Evolutionary conservation across 2,329 filamentous ascomycete species (phyloP), one percentile per base, ranked within the genome.

Genomic region (Echinosphaeria canescens): DNA sequence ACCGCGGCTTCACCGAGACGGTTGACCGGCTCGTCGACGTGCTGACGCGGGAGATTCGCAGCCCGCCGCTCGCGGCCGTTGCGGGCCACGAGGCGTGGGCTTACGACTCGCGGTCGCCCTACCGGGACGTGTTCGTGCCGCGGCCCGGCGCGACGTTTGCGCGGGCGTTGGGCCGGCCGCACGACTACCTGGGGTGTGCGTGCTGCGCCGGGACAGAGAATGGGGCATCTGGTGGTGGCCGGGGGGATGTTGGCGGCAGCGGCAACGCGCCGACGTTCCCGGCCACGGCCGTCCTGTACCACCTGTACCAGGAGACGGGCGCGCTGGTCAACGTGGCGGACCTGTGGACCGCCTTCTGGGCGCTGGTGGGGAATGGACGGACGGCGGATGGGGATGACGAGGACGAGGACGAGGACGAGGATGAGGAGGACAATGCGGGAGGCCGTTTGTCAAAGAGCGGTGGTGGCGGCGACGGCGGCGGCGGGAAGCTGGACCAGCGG

Each of bases 261-360:
- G 57, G 59, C 1, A 47, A 75, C 8, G 55, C 59, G 22, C 50
- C 67, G 2, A 72, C 64, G 2, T 53, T 80, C 29, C 79, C 78
- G 4, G 57, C 72, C 2, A 75, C 75, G 5, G 64, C 75, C 2
- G 67, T 85, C 17, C 40, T 88, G 15, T 88, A 85, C 41, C 75
- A 78, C 37, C 51, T 88, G 26, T 85, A 84, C 43, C 55, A 75
- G 10, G 79, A 90, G 43, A 73, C 75, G 0, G 76, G 78, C 0
- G 62, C 61, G 7, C 52, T 85, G 31, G 71, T 88, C 46, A 88
- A 88, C 38, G 69, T 75, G 26, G 73, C 67, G 17, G 80, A 90
- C 49, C 44, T 88, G 25, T 84, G 76, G 75, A 62, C 67, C 10
- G 76, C 80, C 4, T 90, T 81, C 45, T 60, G 63, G 35, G 63